A percentile compares a stretch with the other conserved stretches of the same genome.
Conservation (phyloP, 129 eudicot species). For the Silybum marianum region DNA sequence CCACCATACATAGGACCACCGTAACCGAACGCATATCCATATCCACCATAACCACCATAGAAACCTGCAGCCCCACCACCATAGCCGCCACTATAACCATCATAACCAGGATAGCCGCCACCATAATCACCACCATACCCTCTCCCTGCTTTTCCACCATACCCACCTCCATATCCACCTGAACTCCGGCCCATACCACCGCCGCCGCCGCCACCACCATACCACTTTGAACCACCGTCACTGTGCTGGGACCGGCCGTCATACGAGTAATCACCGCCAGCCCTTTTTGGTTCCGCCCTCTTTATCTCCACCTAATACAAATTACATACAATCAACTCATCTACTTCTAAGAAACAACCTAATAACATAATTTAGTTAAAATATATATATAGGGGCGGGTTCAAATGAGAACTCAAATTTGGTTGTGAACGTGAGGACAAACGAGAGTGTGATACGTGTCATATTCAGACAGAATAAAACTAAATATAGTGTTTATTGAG, state of each 20-base stretch:
- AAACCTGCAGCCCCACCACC: conserved; percentile 59
- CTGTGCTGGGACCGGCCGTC: conserved; percentile 60
- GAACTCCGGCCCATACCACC: not conserved
- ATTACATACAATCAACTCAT: conserved; percentile 20
- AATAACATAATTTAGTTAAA: not conserved
- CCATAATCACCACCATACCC: conserved; percentile 63
- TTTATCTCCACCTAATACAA: conserved; percentile 74
- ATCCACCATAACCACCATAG: conserved; percentile 79
- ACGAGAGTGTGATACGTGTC: too few species aligned
- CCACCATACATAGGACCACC: conserved; percentile 87
- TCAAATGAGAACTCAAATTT: too few species aligned
- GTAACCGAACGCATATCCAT: conserved; percentile 83
- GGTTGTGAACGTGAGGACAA: too few species aligned
- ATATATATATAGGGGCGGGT: too few species aligned
- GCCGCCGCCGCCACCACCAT: conserved; percentile 57
- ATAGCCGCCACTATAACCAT: conserved; percentile 49
- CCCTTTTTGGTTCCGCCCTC: conserved; percentile 85
- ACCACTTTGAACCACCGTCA: conserved; percentile 51
- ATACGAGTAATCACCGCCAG: conserved; percentile 56
- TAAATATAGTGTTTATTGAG: too few species aligned
- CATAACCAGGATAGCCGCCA: conserved; percentile 59
- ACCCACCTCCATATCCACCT: conserved; percentile 62
- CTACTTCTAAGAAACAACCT: not conserved
- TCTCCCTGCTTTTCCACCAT: conserved; percentile 64
- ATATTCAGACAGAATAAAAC: too few species aligned